These are phyloP conservation scores for Phytophthora pisi DNA, from an alignment of 352 stramenopile species.

Conservation along the genomic window DNA sequence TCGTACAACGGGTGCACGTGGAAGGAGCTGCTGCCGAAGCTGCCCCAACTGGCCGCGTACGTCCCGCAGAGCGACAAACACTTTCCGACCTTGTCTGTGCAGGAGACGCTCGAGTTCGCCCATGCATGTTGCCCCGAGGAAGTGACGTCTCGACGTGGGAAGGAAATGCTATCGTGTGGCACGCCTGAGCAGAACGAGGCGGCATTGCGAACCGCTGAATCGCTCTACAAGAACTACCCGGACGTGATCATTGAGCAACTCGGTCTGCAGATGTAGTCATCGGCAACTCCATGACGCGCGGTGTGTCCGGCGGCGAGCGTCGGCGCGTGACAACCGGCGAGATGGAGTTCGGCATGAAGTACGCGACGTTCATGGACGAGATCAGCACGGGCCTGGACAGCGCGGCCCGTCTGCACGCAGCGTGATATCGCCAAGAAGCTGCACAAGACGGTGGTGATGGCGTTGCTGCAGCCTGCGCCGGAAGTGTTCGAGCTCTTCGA, in stretches of 20 bases:
- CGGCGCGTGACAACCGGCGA: conserved; percentile 46
- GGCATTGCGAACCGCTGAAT: conserved; percentile 3
- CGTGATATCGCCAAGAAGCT: conserved; percentile 32
- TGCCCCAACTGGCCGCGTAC: conserved; percentile 33
- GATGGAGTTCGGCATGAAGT: conserved; percentile 78
- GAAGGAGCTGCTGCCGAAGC: conserved; percentile 9
- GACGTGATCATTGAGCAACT: conserved; percentile 30
- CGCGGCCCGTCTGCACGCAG: conserved; percentile 46
- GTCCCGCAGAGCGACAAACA: conserved; percentile 38
- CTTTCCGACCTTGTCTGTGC: conserved; percentile 29
- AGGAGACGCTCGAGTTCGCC: conserved; percentile 43
- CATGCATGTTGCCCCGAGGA: conserved; percentile 26
- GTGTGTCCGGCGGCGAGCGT: conserved; percentile 53
- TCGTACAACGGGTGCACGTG: conserved; percentile 35
- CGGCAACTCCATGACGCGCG: conserved; percentile 45
- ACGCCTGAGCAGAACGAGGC: conserved; percentile 23
- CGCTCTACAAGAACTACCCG: conserved; percentile 32
- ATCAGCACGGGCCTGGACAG: conserved; percentile 55
- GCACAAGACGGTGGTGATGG: conserved; percentile 36
- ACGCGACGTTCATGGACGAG: conserved; percentile 74
- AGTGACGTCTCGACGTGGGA: conserved; percentile 62
- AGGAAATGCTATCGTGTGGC: conserved; percentile 40
- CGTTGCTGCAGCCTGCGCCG: conserved; percentile 42
- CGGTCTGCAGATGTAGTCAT: conserved; percentile 43
- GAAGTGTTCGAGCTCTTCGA: conserved; percentile 57